These are phyloP conservation scores for Mucor indicus DNA, from an alignment of 371 early-diverging fungal species.

Conservation along the genomic window DNA sequence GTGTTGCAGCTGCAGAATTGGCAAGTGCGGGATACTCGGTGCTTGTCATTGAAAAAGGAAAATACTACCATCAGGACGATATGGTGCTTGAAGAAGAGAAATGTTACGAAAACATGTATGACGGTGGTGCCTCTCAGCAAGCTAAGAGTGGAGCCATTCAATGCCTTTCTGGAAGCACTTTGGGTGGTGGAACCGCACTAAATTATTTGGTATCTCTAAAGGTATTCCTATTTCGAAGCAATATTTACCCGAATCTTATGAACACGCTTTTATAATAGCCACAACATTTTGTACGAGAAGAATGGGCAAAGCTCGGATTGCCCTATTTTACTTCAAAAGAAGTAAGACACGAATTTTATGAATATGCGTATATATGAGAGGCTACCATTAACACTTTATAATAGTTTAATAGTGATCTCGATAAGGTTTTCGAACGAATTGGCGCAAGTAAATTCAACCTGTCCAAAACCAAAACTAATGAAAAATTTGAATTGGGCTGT, in stretches of 20 bases:
- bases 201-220: conserved; percentile 61
- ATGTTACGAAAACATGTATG: conserved; percentile 45
- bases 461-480: conserved; percentile 56
- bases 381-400: neutral
- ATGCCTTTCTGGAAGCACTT: conserved; percentile 40
- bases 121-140: conserved; percentile 29
- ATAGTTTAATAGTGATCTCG: conserved; percentile 33
- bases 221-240: conserved; percentile 18
- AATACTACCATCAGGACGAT: conserved; percentile 52
- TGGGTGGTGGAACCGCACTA: conserved; percentile 68
- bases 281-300: conserved; percentile 65
- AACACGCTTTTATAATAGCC: conserved; percentile 20
- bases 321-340: conserved; percentile 45
- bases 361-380: neutral
- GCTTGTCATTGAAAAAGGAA: conserved; percentile 68
- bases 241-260: neutral
- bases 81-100: conserved; percentile 38
- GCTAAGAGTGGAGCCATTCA: conserved; percentile 39
- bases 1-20: conserved; percentile 62
- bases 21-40: conserved; percentile 61
- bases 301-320: conserved; percentile 68
- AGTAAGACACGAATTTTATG: conserved; percentile 11
- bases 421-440: conserved; percentile 52
- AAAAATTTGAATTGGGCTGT: conserved; percentile 54
- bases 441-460: conserved; percentile 52